Evolutionary conservation across 129 eudicot genomes (phyloP).

Genomic region (Artemisia argyi): DNA sequence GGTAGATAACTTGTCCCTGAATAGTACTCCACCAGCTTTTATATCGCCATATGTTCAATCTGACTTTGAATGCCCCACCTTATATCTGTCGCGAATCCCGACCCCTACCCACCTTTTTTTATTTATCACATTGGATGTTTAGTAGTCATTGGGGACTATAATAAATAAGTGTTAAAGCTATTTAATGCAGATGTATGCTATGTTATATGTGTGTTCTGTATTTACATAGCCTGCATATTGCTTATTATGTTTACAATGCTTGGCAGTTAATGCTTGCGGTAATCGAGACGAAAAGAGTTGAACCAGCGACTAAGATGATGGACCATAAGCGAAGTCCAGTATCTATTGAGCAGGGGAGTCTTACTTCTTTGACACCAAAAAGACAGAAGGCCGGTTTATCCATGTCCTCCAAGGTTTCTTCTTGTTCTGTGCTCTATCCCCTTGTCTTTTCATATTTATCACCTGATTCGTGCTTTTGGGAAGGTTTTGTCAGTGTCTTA

Average conservation of each 20-base stretch:
- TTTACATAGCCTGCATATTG: background rate
- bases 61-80: too few relatives aligned
- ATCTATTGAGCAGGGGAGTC: slow-evolving; percentile 61
- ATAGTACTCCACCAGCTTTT: background rate
- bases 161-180: too few relatives aligned
- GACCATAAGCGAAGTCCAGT: slow-evolving; percentile 70
- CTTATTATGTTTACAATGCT: background rate
- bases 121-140: background rate
- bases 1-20: background rate
- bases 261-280: slow-evolving; percentile 13
- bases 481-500: too few relatives aligned
- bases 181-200: too few relatives aligned
- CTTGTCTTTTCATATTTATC: slow-evolving; percentile 6
- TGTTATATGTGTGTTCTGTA: too few relatives aligned
- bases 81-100: background rate
- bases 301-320: slow-evolving; percentile 47
- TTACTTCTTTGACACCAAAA: slow-evolving; percentile 60
- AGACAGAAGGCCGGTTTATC: slow-evolving; percentile 66
- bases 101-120: background rate
- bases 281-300: slow-evolving; percentile 22
- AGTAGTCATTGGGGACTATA: too few relatives aligned
- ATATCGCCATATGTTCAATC: too few relatives aligned
- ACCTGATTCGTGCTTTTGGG: too few relatives aligned
- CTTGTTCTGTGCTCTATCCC: background rate
- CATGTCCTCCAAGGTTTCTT: slow-evolving; percentile 67